Conservation (phyloP, 352 stramenopile genomes). For the Phytopythium chamaehyphon region DNA sequence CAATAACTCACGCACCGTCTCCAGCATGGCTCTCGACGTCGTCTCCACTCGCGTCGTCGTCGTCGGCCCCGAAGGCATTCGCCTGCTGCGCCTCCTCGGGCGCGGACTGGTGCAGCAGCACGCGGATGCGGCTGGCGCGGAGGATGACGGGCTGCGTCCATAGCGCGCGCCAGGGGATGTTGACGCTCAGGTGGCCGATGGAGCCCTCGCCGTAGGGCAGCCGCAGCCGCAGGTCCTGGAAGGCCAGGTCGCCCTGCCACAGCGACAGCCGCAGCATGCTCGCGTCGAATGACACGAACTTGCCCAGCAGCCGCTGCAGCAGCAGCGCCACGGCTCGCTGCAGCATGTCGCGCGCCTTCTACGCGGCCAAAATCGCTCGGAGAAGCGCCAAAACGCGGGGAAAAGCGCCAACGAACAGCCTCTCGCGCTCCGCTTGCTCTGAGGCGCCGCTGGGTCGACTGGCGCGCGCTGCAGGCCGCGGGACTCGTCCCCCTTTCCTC, state of each 20-base stretch:
- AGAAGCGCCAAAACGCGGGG: too few relatives aligned
- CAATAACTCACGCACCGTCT: conserved; percentile 5
- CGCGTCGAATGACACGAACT: conserved; percentile 87
- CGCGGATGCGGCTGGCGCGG: conserved; percentile 63
- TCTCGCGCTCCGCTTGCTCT: background rate
- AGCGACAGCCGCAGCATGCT: conserved; percentile 81
- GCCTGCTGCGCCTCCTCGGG: conserved; percentile 12
- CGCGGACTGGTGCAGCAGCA: conserved; percentile 62
- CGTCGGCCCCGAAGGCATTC: conserved; percentile 16
- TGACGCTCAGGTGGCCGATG: conserved; percentile 75
- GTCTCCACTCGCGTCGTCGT: conserved; percentile 12
- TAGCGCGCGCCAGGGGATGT: conserved; percentile 81
- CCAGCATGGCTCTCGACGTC: background rate
- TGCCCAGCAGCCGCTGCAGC: conserved; percentile 83
- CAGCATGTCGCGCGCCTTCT: conserved; percentile 46
- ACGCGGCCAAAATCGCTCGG: too few relatives aligned
- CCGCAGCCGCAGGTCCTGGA: conserved; percentile 75
- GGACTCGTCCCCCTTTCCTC: too few relatives aligned
- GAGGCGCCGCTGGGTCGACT: background rate
- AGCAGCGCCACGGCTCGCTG: conserved; percentile 79
- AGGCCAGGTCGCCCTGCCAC: conserved; percentile 84
- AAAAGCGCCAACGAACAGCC: too few relatives aligned
- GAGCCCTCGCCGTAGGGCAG: conserved; percentile 73
- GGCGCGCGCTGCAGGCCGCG: too few relatives aligned
- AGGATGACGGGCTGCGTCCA: conserved; percentile 84